Evolutionary conservation across 768 basidiomycete species (phyloP), one percentile per base, ranked within the genome.

Genomic region (Trichaptum fuscoviolaceum): DNA sequence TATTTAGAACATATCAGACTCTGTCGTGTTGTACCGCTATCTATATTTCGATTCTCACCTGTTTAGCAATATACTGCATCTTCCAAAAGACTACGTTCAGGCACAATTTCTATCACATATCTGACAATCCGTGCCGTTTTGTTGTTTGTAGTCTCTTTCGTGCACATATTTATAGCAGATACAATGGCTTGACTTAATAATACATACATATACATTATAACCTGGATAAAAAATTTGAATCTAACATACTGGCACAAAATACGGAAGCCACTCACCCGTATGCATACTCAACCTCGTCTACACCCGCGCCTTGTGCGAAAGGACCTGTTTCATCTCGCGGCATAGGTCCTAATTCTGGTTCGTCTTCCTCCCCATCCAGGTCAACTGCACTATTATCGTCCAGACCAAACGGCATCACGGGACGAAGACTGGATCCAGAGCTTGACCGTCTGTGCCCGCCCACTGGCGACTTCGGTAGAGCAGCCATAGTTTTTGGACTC

Each of bases 401-500:
- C 65, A 95, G 80, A 26, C 88, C 91, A 71, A 86, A 85, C 75
- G 91, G 80, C 79, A 87, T 74, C 58, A 97, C 88, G 17, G 96
- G 95, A 35, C 95, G 87, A 62, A 98, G 83, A 17, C 93, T 88
- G 27, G 85, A 85, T 35, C 93, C 93, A 7, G 93, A 91, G 68
- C 92, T 93, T 35, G 92, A 92, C 26, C 95, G 85, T 26, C 95
- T 73, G 4, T 77, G 85, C 62, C 82, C 81, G 58, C 91, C 89
- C 18, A 90, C 90, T 20, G 95, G 95, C 0, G 94, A 96, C 75
- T 95, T 95, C 0, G 95, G 92, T 61, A 98, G 81, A 9, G 94
- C 91, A 15, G 92, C 92, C 87, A 98, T 91, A 1, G 95, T 96
- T 77, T 93, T 92, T 3, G 95, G 94, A 69, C 96, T 96, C 90